phyloP scores from a whole-genome alignment of 202 grass and related monocot species.

The Zizania palustris region DNA sequence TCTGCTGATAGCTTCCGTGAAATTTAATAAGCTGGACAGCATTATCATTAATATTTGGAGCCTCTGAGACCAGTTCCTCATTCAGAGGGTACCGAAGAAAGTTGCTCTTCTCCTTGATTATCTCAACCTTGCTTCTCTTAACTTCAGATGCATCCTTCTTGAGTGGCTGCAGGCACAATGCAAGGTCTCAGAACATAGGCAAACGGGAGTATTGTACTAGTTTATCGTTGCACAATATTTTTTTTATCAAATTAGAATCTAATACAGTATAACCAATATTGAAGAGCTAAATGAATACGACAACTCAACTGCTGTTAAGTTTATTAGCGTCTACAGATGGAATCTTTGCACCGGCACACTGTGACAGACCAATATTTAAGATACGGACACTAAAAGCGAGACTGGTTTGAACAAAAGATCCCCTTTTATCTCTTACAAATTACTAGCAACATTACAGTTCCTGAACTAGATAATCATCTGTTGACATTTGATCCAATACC shows the following conservation, averaged over 20 bases:
- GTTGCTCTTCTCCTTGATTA: conserved; percentile 91
- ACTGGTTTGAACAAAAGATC: not conserved
- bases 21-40: conserved; percentile 88
- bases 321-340: not conserved
- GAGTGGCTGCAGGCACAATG: conserved; percentile 56
- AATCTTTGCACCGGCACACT: not conserved
- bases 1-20: conserved; percentile 91
- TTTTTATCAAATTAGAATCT: not conserved
- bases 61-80: conserved; percentile 72
- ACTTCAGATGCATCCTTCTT: conserved; percentile 58
- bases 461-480: not conserved
- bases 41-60: conserved; percentile 75
- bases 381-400: not conserved
- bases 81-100: conserved; percentile 87
- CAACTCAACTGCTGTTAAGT: not conserved
- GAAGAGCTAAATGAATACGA: not conserved
- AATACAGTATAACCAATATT: not conserved
- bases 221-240: not conserved
- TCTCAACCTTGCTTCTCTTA: conserved; percentile 92
- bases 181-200: not conserved
- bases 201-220: not conserved
- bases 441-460: not conserved
- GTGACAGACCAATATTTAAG: not conserved
- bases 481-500: not conserved
- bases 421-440: not conserved